Evolutionary conservation across 768 basidiomycete species (phyloP), one percentile per base, ranked within the genome.

Genomic region (Strobilomyces echinocephalus): DNA sequence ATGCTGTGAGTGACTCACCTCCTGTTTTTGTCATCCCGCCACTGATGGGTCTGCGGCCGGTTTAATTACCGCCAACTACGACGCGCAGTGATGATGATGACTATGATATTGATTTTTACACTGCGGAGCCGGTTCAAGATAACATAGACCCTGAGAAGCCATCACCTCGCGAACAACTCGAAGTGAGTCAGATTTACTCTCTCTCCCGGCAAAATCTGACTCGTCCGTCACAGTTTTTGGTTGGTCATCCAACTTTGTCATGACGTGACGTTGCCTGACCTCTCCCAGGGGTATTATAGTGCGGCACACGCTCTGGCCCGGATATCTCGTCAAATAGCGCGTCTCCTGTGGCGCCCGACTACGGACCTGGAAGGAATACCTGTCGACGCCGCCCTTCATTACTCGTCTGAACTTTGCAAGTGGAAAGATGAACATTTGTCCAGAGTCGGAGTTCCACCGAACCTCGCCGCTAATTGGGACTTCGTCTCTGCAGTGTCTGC

Each of bases 51-150:
- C 15, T 53, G 45, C 20, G 50, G 30, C 34, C 50, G 42, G 39
- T 38, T 63, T 65, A 63, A 72, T 64, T 58, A 59, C 61, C 58
- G 61, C 28, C 43, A 7, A 46, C 56, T 41, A 45, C 50, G 45
- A 35, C 50, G 50, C 65, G 55, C 67, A 80, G 77, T 51, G 88
- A 91, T 66, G 91, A 92, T 60, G 85, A 89, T 56, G 90, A 93
- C 71, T 92, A 91, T 65, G 88, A 93, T 65, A 87, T 93, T 58
- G 89, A 91, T 69, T 91, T 91, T 61, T 91, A 90, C 67, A 88
- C 84, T 5, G 84, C 78, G 34, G 88, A 87, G 58, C 84, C 84
- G 54, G 73, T 79, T 28, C 66, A 76, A 46, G 83, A 83, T 42
- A 70, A 73, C 34, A 55, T 70, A n/a, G 80, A 81, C 44, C 70